These are phyloP conservation scores for Penicillium sp. DNA, from an alignment of 2,329 filamentous ascomycete genomes.

Conservation along the genomic window DNA sequence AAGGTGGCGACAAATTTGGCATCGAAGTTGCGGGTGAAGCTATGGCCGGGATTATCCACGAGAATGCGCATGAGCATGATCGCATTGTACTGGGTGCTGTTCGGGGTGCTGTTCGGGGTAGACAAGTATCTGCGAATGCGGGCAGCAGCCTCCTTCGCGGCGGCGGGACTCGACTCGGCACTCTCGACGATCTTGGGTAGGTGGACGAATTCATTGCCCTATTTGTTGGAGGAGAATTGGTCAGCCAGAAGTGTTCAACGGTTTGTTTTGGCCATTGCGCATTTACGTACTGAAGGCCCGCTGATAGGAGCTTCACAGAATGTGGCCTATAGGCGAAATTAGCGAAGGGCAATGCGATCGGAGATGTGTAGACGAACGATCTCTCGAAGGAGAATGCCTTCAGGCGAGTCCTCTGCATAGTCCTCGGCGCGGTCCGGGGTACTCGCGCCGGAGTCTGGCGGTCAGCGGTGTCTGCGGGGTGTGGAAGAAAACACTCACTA, in stretches of 20 bases:
- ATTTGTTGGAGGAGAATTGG: constrained; percentile 13
- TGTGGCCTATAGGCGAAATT: constrained; percentile 54
- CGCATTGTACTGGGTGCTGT: constrained; percentile 87
- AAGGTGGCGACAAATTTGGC: constrained; percentile 74
- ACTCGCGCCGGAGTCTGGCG: constrained; percentile 24
- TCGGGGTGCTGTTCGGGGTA: constrained; percentile 62
- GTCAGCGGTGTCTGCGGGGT: constrained; percentile 9
- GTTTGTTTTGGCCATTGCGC: not conserved
- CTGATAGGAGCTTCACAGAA: constrained; percentile 72
- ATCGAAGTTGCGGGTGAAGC: constrained; percentile 89
- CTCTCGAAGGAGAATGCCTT: constrained; percentile 40
- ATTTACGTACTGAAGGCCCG: constrained; percentile 50
- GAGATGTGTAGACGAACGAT: constrained; percentile 29
- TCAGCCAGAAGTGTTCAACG: not conserved
- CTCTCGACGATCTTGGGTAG: constrained; percentile 91
- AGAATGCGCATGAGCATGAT: constrained; percentile 94
- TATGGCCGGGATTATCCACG: constrained; percentile 82
- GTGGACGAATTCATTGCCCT: constrained; percentile 88
- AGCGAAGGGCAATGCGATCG: constrained; percentile 5
- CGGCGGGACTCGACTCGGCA: constrained; percentile 85
- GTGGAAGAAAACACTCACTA: constrained; percentile 24
- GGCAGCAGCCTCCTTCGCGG: constrained; percentile 76
- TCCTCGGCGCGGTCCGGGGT: constrained; percentile 31
- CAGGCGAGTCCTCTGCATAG: constrained; percentile 39
- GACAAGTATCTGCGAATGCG: constrained; percentile 79